Percentiles rank a stretch among this genome's conserved stretches.
phyloP scores from a whole-genome alignment of 306 rosid species.

The Cucumis cinereus region DNA sequence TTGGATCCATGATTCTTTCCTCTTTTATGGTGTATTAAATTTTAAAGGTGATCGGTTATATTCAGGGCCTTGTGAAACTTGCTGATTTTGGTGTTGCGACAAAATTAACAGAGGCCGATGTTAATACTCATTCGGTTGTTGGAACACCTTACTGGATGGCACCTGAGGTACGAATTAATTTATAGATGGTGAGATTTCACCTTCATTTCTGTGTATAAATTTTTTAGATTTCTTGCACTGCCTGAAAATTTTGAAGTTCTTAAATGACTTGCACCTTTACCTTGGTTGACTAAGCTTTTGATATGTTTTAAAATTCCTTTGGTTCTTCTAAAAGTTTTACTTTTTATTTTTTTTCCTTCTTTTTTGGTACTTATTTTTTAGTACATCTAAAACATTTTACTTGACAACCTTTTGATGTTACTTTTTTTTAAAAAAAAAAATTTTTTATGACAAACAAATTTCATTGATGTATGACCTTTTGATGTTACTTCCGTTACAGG shows the following conservation, averaged over 20 bases:
- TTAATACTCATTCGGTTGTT: slow-evolving; percentile 97
- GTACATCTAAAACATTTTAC: background rate
- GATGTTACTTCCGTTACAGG: slow-evolving; percentile 37
- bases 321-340: background rate
- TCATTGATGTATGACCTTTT: background rate
- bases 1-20: background rate
- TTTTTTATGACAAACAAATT: too few species aligned
- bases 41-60: background rate
- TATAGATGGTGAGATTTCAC: background rate
- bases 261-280: background rate
- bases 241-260: background rate
- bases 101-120: slow-evolving; percentile 94
- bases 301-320: background rate
- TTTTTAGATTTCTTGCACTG: background rate
- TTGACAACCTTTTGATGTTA: background rate
- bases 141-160: slow-evolving; percentile 99
- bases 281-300: background rate
- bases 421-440: too few species aligned
- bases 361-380: too few species aligned
- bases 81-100: slow-evolving; percentile 99
- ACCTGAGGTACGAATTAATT: slow-evolving; percentile 61
- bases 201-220: background rate
- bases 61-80: slow-evolving; percentile 95
- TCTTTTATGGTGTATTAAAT: background rate
- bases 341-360: too few species aligned